Conservation (phyloP, 495 filamentous ascomycete species). For the Haplographium delicatum region DNA sequence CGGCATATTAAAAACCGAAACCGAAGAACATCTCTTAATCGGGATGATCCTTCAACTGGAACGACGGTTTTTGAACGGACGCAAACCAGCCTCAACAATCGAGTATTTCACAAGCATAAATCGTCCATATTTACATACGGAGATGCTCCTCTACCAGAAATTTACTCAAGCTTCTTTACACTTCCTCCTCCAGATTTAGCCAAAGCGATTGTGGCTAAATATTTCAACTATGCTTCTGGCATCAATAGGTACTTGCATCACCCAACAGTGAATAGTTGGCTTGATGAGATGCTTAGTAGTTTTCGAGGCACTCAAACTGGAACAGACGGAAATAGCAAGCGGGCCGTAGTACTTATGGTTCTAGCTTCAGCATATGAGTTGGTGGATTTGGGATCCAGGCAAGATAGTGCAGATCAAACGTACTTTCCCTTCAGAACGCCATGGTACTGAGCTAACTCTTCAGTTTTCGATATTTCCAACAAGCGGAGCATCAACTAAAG, state of each 20-base stretch:
- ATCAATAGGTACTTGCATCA: constrained; percentile 33
- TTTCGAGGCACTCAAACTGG: constrained; percentile 15
- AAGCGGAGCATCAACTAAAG: constrained; percentile 30
- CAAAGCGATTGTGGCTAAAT: constrained; percentile 25
- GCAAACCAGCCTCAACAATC: neutral
- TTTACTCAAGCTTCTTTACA: constrained; percentile 25
- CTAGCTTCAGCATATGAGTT: constrained; percentile 19
- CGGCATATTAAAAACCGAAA: no score
- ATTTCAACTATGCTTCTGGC: constrained; percentile 33
- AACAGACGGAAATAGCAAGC: constrained; percentile 12
- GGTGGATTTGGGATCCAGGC: neutral
- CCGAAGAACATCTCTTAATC: no score
- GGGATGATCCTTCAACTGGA: no score
- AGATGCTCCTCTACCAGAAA: constrained; percentile 25
- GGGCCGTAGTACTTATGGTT: constrained; percentile 29
- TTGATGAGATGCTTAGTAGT: constrained; percentile 28
- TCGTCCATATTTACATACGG: constrained; percentile 28
- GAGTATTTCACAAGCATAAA: constrained; percentile 3
- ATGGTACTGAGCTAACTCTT: neutral
- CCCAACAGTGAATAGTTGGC: constrained; percentile 30
- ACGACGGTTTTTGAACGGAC: neutral
- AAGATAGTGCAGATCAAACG: constrained; percentile 9
- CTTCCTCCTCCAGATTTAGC: constrained; percentile 21
- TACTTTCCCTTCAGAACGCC: neutral
- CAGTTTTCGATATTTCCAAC: constrained; percentile 31